phyloP scores from a whole-genome alignment of 2,329 filamentous ascomycete species.

The Akanthomyces uredinophilus region DNA sequence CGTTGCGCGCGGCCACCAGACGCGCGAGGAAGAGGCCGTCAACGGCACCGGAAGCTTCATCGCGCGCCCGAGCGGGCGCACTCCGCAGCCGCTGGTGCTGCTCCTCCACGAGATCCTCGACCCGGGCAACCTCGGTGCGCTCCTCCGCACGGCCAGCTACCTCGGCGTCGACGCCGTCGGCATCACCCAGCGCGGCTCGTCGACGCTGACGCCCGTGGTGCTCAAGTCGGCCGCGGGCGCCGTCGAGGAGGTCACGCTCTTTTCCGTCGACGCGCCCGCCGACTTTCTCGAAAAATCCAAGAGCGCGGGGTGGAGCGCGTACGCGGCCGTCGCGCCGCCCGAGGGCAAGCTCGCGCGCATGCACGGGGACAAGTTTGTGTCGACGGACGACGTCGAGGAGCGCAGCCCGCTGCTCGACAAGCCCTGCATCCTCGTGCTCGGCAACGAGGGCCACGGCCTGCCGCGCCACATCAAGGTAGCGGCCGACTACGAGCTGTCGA shows the following conservation, averaged over 20 bases:
- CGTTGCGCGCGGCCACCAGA: slow-evolving; percentile 61
- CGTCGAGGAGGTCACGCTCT: slow-evolving; percentile 70
- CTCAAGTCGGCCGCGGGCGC: slow-evolving; percentile 88
- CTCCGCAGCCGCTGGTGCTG: slow-evolving; percentile 63
- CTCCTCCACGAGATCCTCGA: slow-evolving; percentile 75
- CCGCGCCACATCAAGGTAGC: slow-evolving; percentile 57
- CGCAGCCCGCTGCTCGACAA: slow-evolving; percentile 49
- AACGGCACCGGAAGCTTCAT: slow-evolving; percentile 62
- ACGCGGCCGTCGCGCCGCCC: slow-evolving; percentile 61
- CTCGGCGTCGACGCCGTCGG: slow-evolving; percentile 83
- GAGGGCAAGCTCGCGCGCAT: slow-evolving; percentile 28
- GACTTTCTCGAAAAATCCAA: slow-evolving; percentile 66
- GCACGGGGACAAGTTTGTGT: slow-evolving; percentile 41
- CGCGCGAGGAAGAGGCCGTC: slow-evolving; percentile 64
- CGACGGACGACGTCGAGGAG: slow-evolving; percentile 44
- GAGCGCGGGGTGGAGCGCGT: slow-evolving; percentile 74
- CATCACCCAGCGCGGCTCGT: slow-evolving; percentile 68
- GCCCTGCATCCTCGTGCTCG: slow-evolving; percentile 76
- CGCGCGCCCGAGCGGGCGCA: slow-evolving; percentile 24
- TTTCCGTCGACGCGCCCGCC: slow-evolving; percentile 61
- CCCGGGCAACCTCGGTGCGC: slow-evolving; percentile 83
- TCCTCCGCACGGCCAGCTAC: slow-evolving; percentile 83
- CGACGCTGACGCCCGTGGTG: slow-evolving; percentile 68
- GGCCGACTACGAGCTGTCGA: slow-evolving; percentile 62
- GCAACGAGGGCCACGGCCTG: slow-evolving; percentile 74